Evolutionary conservation across 257 asterid genomes (phyloP), one percentile per base, ranked within the genome.

Genomic region (Verbena officinalis): DNA sequence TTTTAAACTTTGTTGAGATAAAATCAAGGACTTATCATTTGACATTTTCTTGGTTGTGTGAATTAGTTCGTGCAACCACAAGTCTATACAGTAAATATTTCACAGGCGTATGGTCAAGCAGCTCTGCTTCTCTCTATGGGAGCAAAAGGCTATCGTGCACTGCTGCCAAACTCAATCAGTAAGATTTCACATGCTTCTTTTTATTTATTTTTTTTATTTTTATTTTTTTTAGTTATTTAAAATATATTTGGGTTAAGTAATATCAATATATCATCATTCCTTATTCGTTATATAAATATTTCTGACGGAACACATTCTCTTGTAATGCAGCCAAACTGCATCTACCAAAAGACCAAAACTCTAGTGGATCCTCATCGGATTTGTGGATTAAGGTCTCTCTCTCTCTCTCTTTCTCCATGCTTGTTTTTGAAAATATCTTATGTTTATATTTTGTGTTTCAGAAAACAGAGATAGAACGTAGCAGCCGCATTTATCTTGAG

Each of bases 21-120:
- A 36, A 2, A 36, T 30, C 24, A 40, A 64, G 54, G 23, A 46
- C 62, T 58, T 44, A 9, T 64, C 40, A 17, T 45, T 65, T 55
- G 24, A 70, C 60, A n/a, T 44, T 34, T 54, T 55, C 20, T 55
- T 22, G 15, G 22, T 56, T 75, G 55, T 75, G 55, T 36, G 10
- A 17, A 51, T n/a, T 64, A 92, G 97, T 83, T 72, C 59, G 87
- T 96, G 85, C 82, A 84, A 73, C 68, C 96, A 55, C 83, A 82
- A 73, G 85, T 92, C 36, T 92, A 85, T 74, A 92, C 98, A 14
- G 85, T 92, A 70, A 92, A 92, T 57, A 73, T 81, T 67, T 93
- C 86, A 49, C 78, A 79, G 97, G 97, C 98, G 15, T 84, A 69
- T 62, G 98, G 98, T 71, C 98, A 92, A 85, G 98, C 98, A 24